These are phyloP conservation scores for Circinella minor DNA, from an alignment of 371 early-diverging fungal species.

Conservation along the genomic window DNA sequence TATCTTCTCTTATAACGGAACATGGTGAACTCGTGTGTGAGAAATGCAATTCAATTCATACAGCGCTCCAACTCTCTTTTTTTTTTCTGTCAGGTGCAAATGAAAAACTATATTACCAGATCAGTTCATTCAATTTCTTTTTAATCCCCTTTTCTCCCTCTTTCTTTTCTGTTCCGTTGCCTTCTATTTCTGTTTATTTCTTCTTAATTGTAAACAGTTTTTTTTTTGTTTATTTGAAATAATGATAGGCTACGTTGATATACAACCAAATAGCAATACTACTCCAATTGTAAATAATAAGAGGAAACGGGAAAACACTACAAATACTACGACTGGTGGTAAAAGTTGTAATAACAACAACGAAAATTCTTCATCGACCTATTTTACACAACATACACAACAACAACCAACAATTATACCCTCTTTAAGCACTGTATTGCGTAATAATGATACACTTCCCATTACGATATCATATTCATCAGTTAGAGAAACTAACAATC, in stretches of 20 bases:
- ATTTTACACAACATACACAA: background rate
- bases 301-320: background rate
- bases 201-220: background rate
- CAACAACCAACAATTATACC: background rate
- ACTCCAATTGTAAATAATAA: background rate
- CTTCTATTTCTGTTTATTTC: background rate
- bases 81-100: background rate
- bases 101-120: background rate
- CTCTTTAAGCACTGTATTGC: no score
- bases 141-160: background rate
- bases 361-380: background rate
- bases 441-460: no score
- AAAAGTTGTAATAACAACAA: no score
- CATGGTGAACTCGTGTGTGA: background rate
- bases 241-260: background rate
- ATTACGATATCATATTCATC: background rate
- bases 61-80: background rate
- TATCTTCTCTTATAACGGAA: no score
- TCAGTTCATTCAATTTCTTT: background rate
- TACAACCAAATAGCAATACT: background rate
- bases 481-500: background rate
- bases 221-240: background rate
- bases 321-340: background rate
- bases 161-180: background rate
- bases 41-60: background rate